Evolutionary conservation across 768 basidiomycete genomes (phyloP).

Genomic region (Punctularia strigosozonata): DNA sequence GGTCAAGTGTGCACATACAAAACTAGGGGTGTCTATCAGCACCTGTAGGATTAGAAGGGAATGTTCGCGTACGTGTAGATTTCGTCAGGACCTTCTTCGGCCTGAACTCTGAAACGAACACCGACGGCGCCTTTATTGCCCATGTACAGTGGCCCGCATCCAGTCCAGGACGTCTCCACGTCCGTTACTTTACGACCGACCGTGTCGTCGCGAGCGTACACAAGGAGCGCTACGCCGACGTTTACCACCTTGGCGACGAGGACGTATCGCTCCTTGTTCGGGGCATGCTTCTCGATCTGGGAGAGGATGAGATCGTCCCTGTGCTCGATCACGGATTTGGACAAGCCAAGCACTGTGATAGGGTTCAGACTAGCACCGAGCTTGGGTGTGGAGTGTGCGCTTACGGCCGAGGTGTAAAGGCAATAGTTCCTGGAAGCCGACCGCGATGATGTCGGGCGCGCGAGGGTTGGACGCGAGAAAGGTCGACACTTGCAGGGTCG

Average conservation of each 20-base stretch:
- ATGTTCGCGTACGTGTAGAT: conserved; percentile 62
- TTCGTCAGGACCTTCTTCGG: conserved; percentile 51
- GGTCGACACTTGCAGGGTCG: conserved; percentile 64
- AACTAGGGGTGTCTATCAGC: conserved; percentile 32
- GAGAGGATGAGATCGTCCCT: conserved; percentile 62
- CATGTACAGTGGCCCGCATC: conserved; percentile 64
- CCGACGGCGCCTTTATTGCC: conserved; percentile 96
- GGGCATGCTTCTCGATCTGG: conserved; percentile 61
- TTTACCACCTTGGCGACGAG: conserved; percentile 74
- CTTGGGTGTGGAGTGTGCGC: conserved; percentile 19
- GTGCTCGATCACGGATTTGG: conserved; percentile 54
- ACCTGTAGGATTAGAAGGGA: conserved; percentile 1
- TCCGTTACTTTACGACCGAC: conserved; percentile 48
- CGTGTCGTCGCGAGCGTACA: conserved; percentile 71
- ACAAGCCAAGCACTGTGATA: conserved; percentile 62
- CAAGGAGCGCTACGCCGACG: conserved; percentile 78
- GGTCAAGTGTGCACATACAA: conserved; percentile 87
- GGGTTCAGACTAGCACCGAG: conserved; percentile 5
- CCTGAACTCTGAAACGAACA: conserved; percentile 65
- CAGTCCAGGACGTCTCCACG: conserved; percentile 67
- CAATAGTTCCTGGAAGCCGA: conserved; percentile 89
- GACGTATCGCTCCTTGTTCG: conserved; percentile 62
- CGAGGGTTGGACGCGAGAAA: conserved; percentile 54
- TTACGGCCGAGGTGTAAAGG: conserved; percentile 79
- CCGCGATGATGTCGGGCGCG: conserved; percentile 79